These are phyloP conservation scores for Quercus gilva DNA, from an alignment of 306 rosid species.

Conservation along the genomic window DNA sequence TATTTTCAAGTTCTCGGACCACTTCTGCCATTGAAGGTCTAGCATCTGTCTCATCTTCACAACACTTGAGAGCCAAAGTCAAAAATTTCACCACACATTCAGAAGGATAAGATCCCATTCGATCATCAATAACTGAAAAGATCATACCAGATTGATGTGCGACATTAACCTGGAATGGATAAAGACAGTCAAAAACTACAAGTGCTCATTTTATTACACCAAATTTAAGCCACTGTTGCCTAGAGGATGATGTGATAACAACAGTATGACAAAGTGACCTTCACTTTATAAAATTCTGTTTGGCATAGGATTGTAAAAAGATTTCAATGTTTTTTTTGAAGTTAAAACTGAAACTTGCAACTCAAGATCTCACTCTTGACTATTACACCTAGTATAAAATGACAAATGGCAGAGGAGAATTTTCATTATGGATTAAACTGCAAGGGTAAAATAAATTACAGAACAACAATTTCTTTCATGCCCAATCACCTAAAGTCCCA, in stretches of 20 bases:
- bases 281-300: background rate
- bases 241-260: background rate
- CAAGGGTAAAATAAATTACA: background rate
- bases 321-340: background rate
- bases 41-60: conserved; percentile 68
- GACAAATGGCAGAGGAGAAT: background rate
- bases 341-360: background rate
- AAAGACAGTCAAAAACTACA: background rate
- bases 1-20: conserved; percentile 73
- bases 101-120: conserved; percentile 82
- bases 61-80: conserved; percentile 68
- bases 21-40: conserved; percentile 89
- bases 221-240: background rate
- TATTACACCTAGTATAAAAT: background rate
- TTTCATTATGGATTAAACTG: background rate
- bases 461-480: background rate
- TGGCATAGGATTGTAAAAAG: background rate
- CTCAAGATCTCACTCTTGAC: background rate
- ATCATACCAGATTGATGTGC: conserved; percentile 65
- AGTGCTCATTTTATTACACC: background rate
- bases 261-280: background rate
- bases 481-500: too few relatives aligned
- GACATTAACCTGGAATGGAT: conserved; percentile 46
- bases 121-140: conserved; percentile 63
- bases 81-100: conserved; percentile 68